Percentiles rank a stretch among this genome's conserved stretches.
These are phyloP conservation scores for Botrytis galanthina DNA, from an alignment of 2,329 filamentous ascomycete species.

Conservation along the genomic window DNA sequence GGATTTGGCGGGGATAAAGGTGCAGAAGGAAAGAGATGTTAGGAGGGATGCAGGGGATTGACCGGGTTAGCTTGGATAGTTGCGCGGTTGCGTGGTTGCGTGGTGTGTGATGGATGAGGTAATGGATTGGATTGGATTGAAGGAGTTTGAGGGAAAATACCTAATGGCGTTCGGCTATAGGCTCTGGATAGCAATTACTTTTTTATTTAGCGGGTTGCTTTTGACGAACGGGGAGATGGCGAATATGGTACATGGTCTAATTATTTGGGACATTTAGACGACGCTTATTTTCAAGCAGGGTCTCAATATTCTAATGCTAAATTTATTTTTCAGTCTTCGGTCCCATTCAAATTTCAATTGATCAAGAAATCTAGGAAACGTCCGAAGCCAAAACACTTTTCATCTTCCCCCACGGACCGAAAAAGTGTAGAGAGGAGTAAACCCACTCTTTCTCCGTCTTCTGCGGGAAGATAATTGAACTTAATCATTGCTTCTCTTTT, in stretches of 20 bases:
- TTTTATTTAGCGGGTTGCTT: neutral
- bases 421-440: neutral
- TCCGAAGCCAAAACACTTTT: neutral
- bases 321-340: neutral
- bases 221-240: neutral
- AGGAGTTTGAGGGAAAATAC: neutral
- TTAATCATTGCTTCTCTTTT: neutral
- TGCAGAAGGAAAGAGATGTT: neutral
- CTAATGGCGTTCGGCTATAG: neutral
- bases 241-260: neutral
- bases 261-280: neutral
- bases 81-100: neutral
- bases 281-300: neutral
- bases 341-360: neutral
- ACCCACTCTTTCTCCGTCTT: neutral
- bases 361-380: neutral
- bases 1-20: neutral
- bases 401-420: neutral
- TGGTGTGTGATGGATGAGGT: neutral
- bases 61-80: neutral
- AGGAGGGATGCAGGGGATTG: neutral
- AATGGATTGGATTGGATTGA: neutral
- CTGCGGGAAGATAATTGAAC: neutral
- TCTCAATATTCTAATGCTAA: neutral
- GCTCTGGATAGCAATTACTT: neutral